Evolutionary conservation across 2,329 filamentous ascomycete species (phyloP).

Genomic region (Ramichloridium luteum): DNA sequence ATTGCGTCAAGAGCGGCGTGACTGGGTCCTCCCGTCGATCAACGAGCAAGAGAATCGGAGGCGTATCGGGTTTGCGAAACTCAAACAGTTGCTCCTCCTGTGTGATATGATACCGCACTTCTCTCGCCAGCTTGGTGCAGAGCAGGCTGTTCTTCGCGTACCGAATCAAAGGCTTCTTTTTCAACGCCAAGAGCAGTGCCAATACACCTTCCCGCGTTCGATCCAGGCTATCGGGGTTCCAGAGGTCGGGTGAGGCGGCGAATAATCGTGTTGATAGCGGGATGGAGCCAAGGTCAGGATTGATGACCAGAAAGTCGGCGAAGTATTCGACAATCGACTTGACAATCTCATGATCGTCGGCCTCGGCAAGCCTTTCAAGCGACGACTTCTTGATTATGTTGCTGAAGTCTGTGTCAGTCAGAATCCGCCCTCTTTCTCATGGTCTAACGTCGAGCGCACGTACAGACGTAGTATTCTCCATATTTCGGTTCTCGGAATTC

Average conservation of each 20-base stretch:
- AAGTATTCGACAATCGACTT: conserved; percentile 92
- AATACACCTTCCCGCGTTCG: conserved; percentile 77
- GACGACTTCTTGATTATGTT: conserved; percentile 96
- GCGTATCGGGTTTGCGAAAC: conserved; percentile 87
- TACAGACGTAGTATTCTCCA: conserved; percentile 85
- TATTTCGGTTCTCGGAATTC: conserved; percentile 94
- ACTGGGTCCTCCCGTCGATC: conserved; percentile 91
- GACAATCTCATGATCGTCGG: conserved; percentile 94
- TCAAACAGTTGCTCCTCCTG: conserved; percentile 96
- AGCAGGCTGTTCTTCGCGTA: conserved; percentile 85
- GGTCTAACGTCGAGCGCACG: too few relatives aligned
- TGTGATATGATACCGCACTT: conserved; percentile 82
- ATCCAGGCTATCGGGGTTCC: conserved; percentile 82
- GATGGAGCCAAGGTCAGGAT: conserved; percentile 58
- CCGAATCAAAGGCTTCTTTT: conserved; percentile 91
- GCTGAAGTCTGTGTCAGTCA: conserved; percentile 58
- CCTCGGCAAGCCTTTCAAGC: conserved; percentile 83
- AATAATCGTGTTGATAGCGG: conserved; percentile 21
- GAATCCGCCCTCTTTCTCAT: conserved; percentile 14
- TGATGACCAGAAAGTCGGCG: conserved; percentile 88
- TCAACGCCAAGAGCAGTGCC: conserved; percentile 72
- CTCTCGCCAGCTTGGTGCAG: conserved; percentile 84
- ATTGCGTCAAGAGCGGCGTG: conserved; percentile 87
- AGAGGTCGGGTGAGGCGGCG: conserved; percentile 54
- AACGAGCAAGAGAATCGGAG: conserved; percentile 78